Evolutionary conservation across 139 green algal species (phyloP), one percentile per base, ranked within the genome.

Genomic region (Chlamydomonas applanata): DNA sequence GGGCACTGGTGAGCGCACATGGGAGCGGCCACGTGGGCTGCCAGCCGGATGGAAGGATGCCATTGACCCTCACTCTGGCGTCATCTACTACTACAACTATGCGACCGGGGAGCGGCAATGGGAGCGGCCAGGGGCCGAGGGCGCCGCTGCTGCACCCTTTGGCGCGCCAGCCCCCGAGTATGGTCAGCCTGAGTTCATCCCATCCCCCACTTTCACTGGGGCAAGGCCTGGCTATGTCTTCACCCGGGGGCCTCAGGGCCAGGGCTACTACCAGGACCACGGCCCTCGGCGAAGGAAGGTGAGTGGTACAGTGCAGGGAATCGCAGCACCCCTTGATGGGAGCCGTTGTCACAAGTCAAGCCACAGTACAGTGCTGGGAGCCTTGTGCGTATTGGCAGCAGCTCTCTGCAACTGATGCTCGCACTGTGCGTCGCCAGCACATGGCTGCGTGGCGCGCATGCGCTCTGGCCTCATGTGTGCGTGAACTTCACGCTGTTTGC

Each of bases 171-270:
- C 60, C 24, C 40, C 40, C 11, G 40, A 11, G 7, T 49, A 49
- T 11, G 11, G 40, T 11, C 30, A 40, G 7, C 54, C 40, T 1
- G 75, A 71, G 9, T 88, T 82, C 72, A 32, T 82, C 1, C 59
- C 83, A 30, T 60, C 82, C 7, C 32, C 75, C 0, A 24, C 71
- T 0, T 95, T 95, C 63, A 36, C 73, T 22, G 91, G 91, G 2
- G 72, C 79, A 0, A 66, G 82, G 4, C 30, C 72, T 4, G 89
- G 90, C 2, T 93, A 91, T 40, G 76, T 87, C 16, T 96, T 94
- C 80, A 92, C 88, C 59, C 45, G 3, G 5, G 49, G 30, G 3
- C 4, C 17, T 27, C 49, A 52, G 56, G 70, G 86, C 2, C 52
- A 85, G 49, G 86, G 86, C 2, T 91, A 91, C 67, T 91, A 91